Conservation (phyloP, 2,329 filamentous ascomycete species). For the Colletotrichum tropicale region DNA sequence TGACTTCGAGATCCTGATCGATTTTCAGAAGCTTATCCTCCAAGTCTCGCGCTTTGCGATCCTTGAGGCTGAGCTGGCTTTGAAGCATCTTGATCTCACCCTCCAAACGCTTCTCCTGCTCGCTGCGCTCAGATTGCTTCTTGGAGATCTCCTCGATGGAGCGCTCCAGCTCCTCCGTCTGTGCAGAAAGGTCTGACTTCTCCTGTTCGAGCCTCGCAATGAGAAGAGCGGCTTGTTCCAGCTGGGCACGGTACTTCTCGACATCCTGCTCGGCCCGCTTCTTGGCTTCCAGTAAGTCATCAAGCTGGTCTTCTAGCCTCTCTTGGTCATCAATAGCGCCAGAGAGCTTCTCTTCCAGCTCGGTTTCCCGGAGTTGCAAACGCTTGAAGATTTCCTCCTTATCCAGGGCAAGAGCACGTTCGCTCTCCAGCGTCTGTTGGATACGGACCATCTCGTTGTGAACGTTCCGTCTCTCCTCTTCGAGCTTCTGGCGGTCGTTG, state of each 20-base stretch:
- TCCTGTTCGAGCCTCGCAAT: slow-evolving; percentile 87
- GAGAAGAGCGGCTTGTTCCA: slow-evolving; percentile 89
- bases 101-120: slow-evolving; percentile 76
- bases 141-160: slow-evolving; percentile 74
- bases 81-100: slow-evolving; percentile 91
- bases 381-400: slow-evolving; percentile 99
- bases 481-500: slow-evolving; percentile 76
- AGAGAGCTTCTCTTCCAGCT: slow-evolving; percentile 90
- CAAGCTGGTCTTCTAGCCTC: slow-evolving; percentile 89
- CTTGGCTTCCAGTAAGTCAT: slow-evolving; percentile 86
- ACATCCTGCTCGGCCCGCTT: slow-evolving; percentile 87
- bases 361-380: slow-evolving; percentile 88
- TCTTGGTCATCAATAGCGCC: slow-evolving; percentile 95
- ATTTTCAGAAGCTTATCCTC: slow-evolving; percentile 83
- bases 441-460: slow-evolving; percentile 88
- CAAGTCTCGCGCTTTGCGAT: slow-evolving; percentile 86
- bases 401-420: slow-evolving; percentile 92
- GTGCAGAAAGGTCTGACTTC: slow-evolving; percentile 74
- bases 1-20: slow-evolving; percentile 88
- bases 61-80: slow-evolving; percentile 87
- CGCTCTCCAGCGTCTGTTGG: slow-evolving; percentile 93
- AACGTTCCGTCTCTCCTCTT: slow-evolving; percentile 88
- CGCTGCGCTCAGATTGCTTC: slow-evolving; percentile 74
- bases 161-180: slow-evolving; percentile 71
- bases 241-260: slow-evolving; percentile 76